These are phyloP conservation scores for Dendrostoma leiphaemia DNA, from an alignment of 2,329 filamentous ascomycete species.

Conservation along the genomic window DNA sequence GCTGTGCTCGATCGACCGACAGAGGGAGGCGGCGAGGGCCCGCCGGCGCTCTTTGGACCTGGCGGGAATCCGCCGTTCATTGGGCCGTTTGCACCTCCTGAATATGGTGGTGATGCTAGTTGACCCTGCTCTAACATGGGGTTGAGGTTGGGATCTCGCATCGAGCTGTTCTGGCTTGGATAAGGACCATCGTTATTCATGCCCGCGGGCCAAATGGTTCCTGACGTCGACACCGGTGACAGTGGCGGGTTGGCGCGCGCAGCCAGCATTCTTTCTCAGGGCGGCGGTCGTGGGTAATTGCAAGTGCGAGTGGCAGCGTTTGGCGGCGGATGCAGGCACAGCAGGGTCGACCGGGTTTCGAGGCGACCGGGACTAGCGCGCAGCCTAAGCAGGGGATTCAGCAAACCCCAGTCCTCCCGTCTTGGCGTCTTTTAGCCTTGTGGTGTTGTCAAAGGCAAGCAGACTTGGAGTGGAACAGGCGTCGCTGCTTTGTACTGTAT, in stretches of 20 bases:
- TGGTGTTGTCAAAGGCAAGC: neutral
- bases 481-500: neutral
- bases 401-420: too few relatives aligned
- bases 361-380: neutral
- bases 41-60: conserved; percentile 55
- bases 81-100: conserved; percentile 58
- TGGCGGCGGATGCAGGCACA: conserved; percentile 21
- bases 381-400: too few relatives aligned
- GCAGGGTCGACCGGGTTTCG: conserved; percentile 11
- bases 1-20: conserved; percentile 83
- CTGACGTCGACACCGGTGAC: conserved; percentile 79
- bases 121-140: conserved; percentile 44
- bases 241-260: conserved; percentile 61
- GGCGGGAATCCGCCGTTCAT: conserved; percentile 60
- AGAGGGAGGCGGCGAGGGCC: conserved; percentile 83
- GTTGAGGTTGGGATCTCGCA: conserved; percentile 13
- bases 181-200: conserved; percentile 52
- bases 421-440: too few relatives aligned
- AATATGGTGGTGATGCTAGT: conserved; percentile 68
- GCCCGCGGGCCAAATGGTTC: conserved; percentile 80
- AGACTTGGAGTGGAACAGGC: neutral
- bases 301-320: conserved; percentile 62
- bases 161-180: conserved; percentile 34
- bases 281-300: neutral
- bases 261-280: conserved; percentile 16